These are phyloP conservation scores for Clohesyomyces aquaticus DNA, from an alignment of 495 filamentous ascomycete genomes.

Conservation along the genomic window DNA sequence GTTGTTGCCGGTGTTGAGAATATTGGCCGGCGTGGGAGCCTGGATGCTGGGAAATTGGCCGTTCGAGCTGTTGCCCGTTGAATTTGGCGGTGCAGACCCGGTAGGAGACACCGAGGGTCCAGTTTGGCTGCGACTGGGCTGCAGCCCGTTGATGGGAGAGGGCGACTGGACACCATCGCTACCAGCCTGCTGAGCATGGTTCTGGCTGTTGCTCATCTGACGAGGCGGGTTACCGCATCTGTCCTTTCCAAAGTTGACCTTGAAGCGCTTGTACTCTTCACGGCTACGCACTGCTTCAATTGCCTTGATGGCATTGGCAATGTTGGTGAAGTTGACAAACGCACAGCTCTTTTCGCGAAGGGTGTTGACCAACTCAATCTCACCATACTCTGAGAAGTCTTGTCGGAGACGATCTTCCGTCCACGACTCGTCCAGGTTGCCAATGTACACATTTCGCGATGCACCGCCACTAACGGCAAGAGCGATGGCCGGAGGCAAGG, in stretches of 20 bases:
- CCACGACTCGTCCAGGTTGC: slow-evolving; percentile 97
- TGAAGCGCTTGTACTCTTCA: slow-evolving; percentile 96
- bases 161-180: slow-evolving; percentile 56
- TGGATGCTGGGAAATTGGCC: slow-evolving; percentile 56
- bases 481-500: slow-evolving; percentile 93
- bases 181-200: slow-evolving; percentile 53
- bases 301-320: slow-evolving; percentile 98
- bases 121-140: slow-evolving; percentile 58
- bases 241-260: slow-evolving; percentile 99
- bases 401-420: slow-evolving; percentile 92
- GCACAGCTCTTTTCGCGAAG: slow-evolving; percentile 98
- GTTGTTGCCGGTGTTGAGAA: slow-evolving; percentile 76
- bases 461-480: slow-evolving; percentile 94
- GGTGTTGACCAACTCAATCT: slow-evolving; percentile 97
- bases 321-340: slow-evolving; percentile 99
- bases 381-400: slow-evolving; percentile 96
- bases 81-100: slow-evolving; percentile 59
- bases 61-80: slow-evolving; percentile 56
- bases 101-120: slow-evolving; percentile 73
- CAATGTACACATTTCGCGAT: slow-evolving; percentile 95
- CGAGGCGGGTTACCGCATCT: slow-evolving; percentile 94
- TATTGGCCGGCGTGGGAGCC: slow-evolving; percentile 63
- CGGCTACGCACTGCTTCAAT: slow-evolving; percentile 93
- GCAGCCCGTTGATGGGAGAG: slow-evolving; percentile 61
- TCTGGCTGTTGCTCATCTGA: slow-evolving; percentile 64